Evolutionary conservation across 163 green algal species (phyloP), one percentile per base, ranked within the genome.

Genomic region (Coccomyxa subellipsoidea): DNA sequence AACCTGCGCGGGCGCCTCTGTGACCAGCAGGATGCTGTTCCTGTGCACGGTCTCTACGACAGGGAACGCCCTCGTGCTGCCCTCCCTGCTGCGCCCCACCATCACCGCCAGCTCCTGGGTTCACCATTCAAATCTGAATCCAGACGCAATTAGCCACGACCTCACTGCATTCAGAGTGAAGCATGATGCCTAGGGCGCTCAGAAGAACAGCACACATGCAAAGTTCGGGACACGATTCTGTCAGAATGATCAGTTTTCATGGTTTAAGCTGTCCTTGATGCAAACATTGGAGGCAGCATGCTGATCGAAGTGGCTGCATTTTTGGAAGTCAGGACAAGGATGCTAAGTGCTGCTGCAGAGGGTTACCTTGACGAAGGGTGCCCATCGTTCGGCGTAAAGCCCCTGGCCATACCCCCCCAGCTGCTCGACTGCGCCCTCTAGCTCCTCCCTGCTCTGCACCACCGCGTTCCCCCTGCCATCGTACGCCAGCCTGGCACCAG

Each of bases 391-490:
- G 5, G 92, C 95, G 83, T 99, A 99, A 75, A 99, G 86, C 0
- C 89, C 88, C 69, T 87, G 73, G 29, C 89, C 85, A 54, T 91
- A 96, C 59, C 94, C 94, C 5, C 95, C 94, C 32, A 98, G 88
- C 23, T 89, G 82, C 38, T 83, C 82, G 0, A 96, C 91, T 0
- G 93, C 96, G 0, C 80, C 69, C 25, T 88, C 80, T 6, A 97
- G 80, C 38, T 94, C 90, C 2, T 88, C 88, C 12, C 78, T 72
- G 0, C 76, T 85, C 25, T 85, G 79, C 10, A 97, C 94, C 12
- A 97, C 92, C 18, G 90, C 93, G 86, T 99, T 99, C 54, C 96
- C 96, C 27, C 91, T 88, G 32, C 96, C 96, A 85, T 99, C 96
- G 81, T 99, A 99, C 0, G 96, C 96, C 37, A 98, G 85, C 72